Evolutionary conservation across 306 rosid genomes (phyloP).

Genomic region (Arachis stenosperma): DNA sequence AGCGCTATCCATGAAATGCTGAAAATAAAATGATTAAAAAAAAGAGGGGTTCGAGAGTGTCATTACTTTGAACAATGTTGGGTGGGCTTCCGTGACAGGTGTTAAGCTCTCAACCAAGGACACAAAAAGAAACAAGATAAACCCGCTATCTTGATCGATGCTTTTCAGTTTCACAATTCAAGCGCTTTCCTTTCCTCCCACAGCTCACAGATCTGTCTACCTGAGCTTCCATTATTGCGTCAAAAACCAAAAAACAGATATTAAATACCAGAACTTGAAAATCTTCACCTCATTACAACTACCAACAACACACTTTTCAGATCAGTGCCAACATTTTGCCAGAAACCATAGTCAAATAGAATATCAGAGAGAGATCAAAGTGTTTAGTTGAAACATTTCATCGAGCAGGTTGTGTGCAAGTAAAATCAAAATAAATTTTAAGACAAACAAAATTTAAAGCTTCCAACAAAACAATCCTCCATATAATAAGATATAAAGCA

Average conservation of each 20-base stretch:
- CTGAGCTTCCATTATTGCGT: too few species aligned
- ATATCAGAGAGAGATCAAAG: conserved; percentile 8
- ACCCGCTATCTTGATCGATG: conserved; percentile 31
- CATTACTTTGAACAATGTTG: conserved; percentile 57
- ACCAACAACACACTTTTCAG: conserved; percentile 33
- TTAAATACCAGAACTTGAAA: conserved; percentile 18
- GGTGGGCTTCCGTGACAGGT: conserved; percentile 58
- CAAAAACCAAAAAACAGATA: too few species aligned
- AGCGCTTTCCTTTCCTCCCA: too few species aligned
- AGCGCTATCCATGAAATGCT: conserved; percentile 37
- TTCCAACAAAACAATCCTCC: too few species aligned
- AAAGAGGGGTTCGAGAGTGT: background rate
- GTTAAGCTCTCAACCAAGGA: conserved; percentile 51
- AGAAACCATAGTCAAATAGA: background rate
- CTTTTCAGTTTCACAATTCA: background rate
- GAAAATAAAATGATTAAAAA: conserved; percentile 31
- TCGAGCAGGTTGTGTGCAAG: too few species aligned
- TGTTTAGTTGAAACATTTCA: too few species aligned
- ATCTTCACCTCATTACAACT: conserved; percentile 7
- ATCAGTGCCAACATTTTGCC: conserved; percentile 34
- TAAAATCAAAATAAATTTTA: too few species aligned
- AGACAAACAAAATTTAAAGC: too few species aligned
- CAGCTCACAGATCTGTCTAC: too few species aligned
- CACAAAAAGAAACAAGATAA: conserved; percentile 35
- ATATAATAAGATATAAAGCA: too few species aligned